Base-by-base conservation (phyloP, 345 rosid species). In the Raphanus sativus region DNA sequence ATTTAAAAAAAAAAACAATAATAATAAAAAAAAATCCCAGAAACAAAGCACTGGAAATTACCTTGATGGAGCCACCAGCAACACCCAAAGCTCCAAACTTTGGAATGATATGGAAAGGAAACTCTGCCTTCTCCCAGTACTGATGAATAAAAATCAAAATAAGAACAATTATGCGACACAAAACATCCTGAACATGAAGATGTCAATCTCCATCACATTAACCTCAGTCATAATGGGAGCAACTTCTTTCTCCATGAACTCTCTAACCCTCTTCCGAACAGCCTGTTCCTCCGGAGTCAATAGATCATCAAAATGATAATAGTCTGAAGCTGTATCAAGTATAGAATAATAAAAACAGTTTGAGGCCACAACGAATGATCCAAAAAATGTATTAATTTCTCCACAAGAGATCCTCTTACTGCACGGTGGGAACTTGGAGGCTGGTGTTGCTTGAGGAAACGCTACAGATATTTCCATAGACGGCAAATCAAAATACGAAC, bases 51-150 rank as follows among this genome's bases (percentile, higher is more conserved):
- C 8, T 66, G 21, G 11, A 65, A 62, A 62, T 73, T 67, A 95
- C 99, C 93, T 90, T 91, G 84, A 92, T 95, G 0, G 93, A 92
- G 55, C 97, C 97, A 74, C 99, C 98, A 83, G 87, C 83, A 78
- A 95, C 75, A 71, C 62, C 32, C 52, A 93, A 71, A 28, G 87
- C 86, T 16, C 86, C 92, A 65, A 93, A 86, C 84, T 89, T 90
- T 28, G 99, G 98, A 73, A 93, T 72, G 58, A 89, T 72, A 56
- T 95, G 91, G 83, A 89, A 95, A n/a, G 98, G 98, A 80, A 95
- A 95, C 71, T 89, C 93, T 9, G 98, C 99, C 82, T 90, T 95
- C 93, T 95, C 98, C 98, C 99, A 93, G 24, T 91, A 92, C 99
- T 95, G 82, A 36, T 9, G 63, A 74, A 29, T 3, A 64, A 56